Evolutionary conservation across 345 rosid species (phyloP), one percentile per base, ranked within the genome.

Genomic region (Eucalyptus cloeziana): DNA sequence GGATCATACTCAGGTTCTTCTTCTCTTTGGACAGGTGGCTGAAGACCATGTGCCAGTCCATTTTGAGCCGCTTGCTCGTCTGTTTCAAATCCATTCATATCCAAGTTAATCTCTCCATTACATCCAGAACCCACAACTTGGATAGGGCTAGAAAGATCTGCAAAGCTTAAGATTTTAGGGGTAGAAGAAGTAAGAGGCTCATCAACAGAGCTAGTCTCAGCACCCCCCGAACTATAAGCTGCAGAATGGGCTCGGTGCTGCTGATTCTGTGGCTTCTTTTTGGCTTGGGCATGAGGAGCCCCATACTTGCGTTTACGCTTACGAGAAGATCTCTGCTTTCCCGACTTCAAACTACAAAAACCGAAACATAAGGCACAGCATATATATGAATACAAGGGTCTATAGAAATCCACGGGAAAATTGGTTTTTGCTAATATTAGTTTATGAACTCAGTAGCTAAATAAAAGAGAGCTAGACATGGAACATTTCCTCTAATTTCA

Each of bases 281-380:
- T 98, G 22, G 94, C 88, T 91, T 93, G 98, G 80, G 92, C 89
- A 87, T 91, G 90, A 89, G 94, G 90, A 87, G 91, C 94, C 60
- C 94, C 95, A 88, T 88, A 90, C 92, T 94, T 98, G 64, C 99
- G 98, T 90, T 95, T 98, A 86, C 97, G 95, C 94, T 97, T 98
- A 90, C 99, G 93, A 86, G 94, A 93, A 76, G 95, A 93, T 92
- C 88, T 85, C 31, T 58, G 88, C 87, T 96, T 98, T 86, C 97
- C 98, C 1, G 95, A 94, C 86, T 87, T 93, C 93, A 94, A 90
- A 92, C 99, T 98, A 92, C 91, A 92, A 92, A 88, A 86, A 21
- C 91, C 71, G 6, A 62, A 91, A 85, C 79, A 43, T 62, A 87
- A 87, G 37, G 30, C 24, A 62, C 79, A 22, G 30, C 85, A 76